Base-by-base conservation (phyloP, 331 rosid genomes). In the Quercus lobata region DNA sequence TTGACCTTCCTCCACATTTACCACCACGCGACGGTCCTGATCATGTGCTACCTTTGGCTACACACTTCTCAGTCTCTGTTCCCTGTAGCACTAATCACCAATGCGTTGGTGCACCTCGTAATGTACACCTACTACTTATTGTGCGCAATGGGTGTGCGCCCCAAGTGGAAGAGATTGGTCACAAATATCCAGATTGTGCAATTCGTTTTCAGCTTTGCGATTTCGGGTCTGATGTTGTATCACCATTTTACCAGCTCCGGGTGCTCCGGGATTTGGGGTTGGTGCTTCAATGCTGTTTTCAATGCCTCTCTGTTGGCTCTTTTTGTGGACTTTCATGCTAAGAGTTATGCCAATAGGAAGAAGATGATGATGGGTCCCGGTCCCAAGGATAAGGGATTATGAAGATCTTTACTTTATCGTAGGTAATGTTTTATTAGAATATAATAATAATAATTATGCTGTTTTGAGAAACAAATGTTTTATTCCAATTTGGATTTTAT, bases 1-100 rank as follows among this genome's bases (percentile, higher is more conserved):
- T 91, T 95, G 62, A 83, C 96, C 0, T 91, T 95, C 83, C 99
- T 95, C 90, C 99, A 95, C 86, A 92, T 95, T 6, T 95, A 90
- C 91, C 99, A 95, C 83, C 99, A 95, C 79, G 78, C 98, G 0
- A 89, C 92, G 58, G 99, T 95, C 1, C 76, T 86, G 8, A 24
- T 95, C 78, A 91, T 95, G 98, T 93, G 84, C 80, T 88, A 87
- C 79, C 53, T 95, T 3, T 93, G 96, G 98, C 97, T 93, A 3
- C 83, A 81, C 6, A 86, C 88, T 2, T 79, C 91, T 0, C 99
- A 95, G 78, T 95, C 99, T 0, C 78, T 95, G 55, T 95, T 95
- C 86, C 98, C 97, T 1, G 73, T 92, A 0, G 98, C 92, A 18
- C 91, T 95, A 32, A 82, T 88, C 25, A 90, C 94, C 24, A 92